Evolutionary conservation across 2,329 filamentous ascomycete genomes (phyloP), one percentile per base, ranked within the genome.

Genomic region (Colletotrichum limetticola): DNA sequence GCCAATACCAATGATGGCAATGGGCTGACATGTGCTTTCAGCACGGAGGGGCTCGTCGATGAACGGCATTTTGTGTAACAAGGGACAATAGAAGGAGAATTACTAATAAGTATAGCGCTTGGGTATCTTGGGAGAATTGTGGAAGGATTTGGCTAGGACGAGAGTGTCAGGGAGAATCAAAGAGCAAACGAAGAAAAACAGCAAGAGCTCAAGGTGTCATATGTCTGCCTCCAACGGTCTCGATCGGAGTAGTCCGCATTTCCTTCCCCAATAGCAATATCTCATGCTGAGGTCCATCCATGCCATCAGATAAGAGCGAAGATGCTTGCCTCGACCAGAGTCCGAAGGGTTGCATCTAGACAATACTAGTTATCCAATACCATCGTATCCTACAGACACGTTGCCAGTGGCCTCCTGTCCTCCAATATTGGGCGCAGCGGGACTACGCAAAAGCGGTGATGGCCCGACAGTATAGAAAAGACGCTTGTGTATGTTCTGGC

Each of bases 1-100:
- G 2, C 77, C 82, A 28, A 66, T 81, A 53, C 84, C 84, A 55
- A 85, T 77, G 42, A 86, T 77, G 16, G 83, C 84, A 66, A 85
- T 85, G 53, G 83, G 82, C 62, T 71, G 68, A 49, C 57, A 53
- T 28, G 63, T 57, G 63, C 46, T 55, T 3, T 57, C 49, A 5
- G 68, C 57, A 61, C 57, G 35, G 3, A 24, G 28, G 26, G 68
- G 37, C 52, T 67, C 68, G 55, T 71, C 55, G 28, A 71, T 71
- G 63, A 71, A 71, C 16, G 68, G 68, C 68, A 71, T 71, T 22
- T 12, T 7, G 19, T 4, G 61, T 9, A n/a, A 59, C 0, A 9
- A 12, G 28, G 19, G 26, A 8, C 35, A 66, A 24, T n/a, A 52
- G 49, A 62, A 71, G 16, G 32, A 35, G 32, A 62, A 68, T 62